Base-by-base conservation (phyloP, 371 early-diverging fungal species). In the Actinomortierella ambigua region DNA sequence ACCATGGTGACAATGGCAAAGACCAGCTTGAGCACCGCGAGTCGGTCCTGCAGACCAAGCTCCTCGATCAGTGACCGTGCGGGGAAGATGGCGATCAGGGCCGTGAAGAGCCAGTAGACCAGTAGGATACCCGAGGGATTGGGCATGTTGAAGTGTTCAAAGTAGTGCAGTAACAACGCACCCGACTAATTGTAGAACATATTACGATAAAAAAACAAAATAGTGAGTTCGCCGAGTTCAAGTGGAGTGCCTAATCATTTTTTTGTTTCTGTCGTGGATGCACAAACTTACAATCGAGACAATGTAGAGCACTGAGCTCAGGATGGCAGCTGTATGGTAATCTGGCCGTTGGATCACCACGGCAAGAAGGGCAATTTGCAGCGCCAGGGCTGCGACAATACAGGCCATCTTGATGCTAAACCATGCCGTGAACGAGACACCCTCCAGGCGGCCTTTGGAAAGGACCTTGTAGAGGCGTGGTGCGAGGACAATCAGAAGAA, bases 51-150 rank as follows among this genome's bases (percentile, higher is more conserved):
- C 11, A 59, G 59, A 5, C 66, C 61, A 28, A 26, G 23, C 22
- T 59, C 62, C 50, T 82, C 69, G 15, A 75, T 61, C 49, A 79
- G 59, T 9, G 82, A 53, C 24, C 76, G 76, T 0, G 93, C 85
- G 7, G 89, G 89, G 44, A 90, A 70, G 58, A 84, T 82, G 58
- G 53, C 78, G 61, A 64, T 81, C 63, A 17, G 65, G 68, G 50
- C 82, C 26, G 29, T 80, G 54, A 86, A 80, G 24, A 93, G 73
- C 93, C 92, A 93, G 65, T 83, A 92, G 55, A 93, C 82, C 34
- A 93, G 77, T 29, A 95, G 82, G 0, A 80, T 69, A 0, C 85
- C 82, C 0, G 91, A 89, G 2, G 90, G 69, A 8, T 88, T 76
- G 28, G 84, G 77, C 57, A 84, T 87, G 8, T 85, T 81, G 20